A percentile compares a stretch with the other conserved stretches of the same genome.
Conservation (phyloP, 805 yeast genomes). For the Schwanniomyces vanrijiae region DNA sequence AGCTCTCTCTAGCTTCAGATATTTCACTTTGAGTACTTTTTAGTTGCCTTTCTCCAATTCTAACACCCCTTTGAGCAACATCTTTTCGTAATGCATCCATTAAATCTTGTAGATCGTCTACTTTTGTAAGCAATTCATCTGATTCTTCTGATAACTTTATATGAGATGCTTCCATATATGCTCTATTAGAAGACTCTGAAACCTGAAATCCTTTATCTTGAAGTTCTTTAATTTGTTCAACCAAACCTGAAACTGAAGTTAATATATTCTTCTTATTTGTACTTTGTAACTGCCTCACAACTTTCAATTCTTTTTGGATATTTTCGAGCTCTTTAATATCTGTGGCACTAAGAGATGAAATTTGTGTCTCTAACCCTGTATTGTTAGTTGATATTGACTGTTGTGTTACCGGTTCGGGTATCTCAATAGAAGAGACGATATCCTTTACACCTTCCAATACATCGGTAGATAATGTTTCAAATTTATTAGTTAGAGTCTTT, state of each 20-base stretch:
- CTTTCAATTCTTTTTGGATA: constrained; percentile 58
- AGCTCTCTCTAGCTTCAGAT: constrained; percentile 49
- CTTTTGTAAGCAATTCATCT: constrained; percentile 68
- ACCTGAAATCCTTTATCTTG: constrained; percentile 45
- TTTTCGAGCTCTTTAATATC: constrained; percentile 34
- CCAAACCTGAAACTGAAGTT: constrained; percentile 42
- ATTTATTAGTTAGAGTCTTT: constrained; percentile 13
- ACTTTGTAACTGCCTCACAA: constrained; percentile 56
- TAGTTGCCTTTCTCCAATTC: constrained; percentile 74
- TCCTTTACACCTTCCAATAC: constrained; percentile 17
- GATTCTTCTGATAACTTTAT: constrained; percentile 71
- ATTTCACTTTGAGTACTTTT: constrained; percentile 66
- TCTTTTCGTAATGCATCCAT: constrained; percentile 88
- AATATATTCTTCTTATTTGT: constrained; percentile 44
- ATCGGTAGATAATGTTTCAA: constrained; percentile 13
- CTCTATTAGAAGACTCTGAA: constrained; percentile 39
- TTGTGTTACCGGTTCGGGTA: constrained; percentile 10
- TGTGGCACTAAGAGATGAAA: not conserved
- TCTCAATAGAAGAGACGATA: constrained; percentile 19
- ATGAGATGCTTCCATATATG: constrained; percentile 78
- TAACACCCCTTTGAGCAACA: constrained; percentile 87
- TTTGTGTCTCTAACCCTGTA: not conserved
- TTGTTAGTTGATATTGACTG: not conserved
- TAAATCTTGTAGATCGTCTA: constrained; percentile 89
- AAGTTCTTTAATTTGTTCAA: constrained; percentile 49